Base-by-base conservation (phyloP, 768 basidiomycete species). In the Tricholoma matsutake region DNA sequence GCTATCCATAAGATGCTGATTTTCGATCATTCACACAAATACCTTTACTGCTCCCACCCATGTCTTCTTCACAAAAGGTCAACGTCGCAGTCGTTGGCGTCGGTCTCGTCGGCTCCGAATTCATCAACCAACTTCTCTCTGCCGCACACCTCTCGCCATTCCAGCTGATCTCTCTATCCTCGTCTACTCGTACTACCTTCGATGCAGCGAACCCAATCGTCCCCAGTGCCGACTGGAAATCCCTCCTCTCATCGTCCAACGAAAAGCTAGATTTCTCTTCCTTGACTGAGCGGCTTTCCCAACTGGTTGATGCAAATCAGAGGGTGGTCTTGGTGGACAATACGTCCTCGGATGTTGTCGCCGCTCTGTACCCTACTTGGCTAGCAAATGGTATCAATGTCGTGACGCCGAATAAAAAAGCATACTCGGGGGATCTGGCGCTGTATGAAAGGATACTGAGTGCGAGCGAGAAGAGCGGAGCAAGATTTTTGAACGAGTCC, bases 401-500 rank as follows among this genome's bases (percentile, higher is more conserved):
- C 67, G 86, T 96, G 51, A 99, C 97, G 1, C 96, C 97, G 14
- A 99, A 98, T 81, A 99, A 99, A 76, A 98, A 98, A 76, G 97
- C 91, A 0, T 94, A 88, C 70, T 96, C 94, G 13, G 88, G 89
- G 0, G 79, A 85, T 18, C 76, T 86, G 29, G 67, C 65, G 18
- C 76, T 97, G 37, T 98, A 90, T 71, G 76, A 89, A 56, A 72
- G 76, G 22, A 94, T 98, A 64, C 63, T 89, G 22, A 68, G 68
- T 4, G 85, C 91, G 3, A 84, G 83, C 62, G 73, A 76, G 59
- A 79, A 79, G 60, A 81, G 83, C 56, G 84, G 86, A 3, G 84
- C 87, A n/a, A 80, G 84, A 63, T 90, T 86, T 70, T 76, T 91
- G 64, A 88, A 92, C 64, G 97, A 99, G 75, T 82, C 90, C 1